Evolutionary conservation across 176 grass and related monocot species (phyloP), one percentile per base, ranked within the genome.

Genomic region (Carex scoparia): DNA sequence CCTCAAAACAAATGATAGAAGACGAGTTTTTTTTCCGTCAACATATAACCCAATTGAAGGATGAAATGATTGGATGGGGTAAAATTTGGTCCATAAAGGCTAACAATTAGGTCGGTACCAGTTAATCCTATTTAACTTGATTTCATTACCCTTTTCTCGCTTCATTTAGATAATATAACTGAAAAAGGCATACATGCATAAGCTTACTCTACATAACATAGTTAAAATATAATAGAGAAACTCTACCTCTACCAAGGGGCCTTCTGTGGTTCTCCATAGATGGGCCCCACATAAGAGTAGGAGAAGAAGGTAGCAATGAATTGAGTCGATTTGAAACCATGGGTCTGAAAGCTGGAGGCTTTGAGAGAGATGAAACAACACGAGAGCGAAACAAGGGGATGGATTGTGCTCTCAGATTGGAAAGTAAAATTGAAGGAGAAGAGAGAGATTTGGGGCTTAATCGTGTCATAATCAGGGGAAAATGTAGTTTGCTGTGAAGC

Each of bases 201-300:
- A 4, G 69, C 8, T 48, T 38, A 12, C 44, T 77, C 15, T 10
- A 37, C 28, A 14, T 84, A 32, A 57, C 19, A 83, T 56, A 85
- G 40, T 3, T 3, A 76, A 84, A 81, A 55, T 5, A 8, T 62
- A 55, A 49, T 38, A 63, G 10, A 81, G 11, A 46, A 14, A 15
- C 72, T 85, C 79, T 69, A 94, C 89, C 92, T 84, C 85, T 87
- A 33, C 89, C 87, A 33, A 56, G 67, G 11, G 85, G 69, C 87
- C 85, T 60, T 69, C 67, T 14, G 9, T 33, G 63, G 64, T 27
- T 44, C 5, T 27, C 75, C 85, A 88, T 78, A 81, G 72, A 35
- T 38, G 16, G 61, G 28, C 60, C 6, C 81, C 78, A 84, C 69
- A 37, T 80, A n/a, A n/a, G 56, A 42, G 31, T 65, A 49, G 82